Conservation (phyloP, 1,284 basidiomycete genomes). For the Meira miltonrushii region DNA sequence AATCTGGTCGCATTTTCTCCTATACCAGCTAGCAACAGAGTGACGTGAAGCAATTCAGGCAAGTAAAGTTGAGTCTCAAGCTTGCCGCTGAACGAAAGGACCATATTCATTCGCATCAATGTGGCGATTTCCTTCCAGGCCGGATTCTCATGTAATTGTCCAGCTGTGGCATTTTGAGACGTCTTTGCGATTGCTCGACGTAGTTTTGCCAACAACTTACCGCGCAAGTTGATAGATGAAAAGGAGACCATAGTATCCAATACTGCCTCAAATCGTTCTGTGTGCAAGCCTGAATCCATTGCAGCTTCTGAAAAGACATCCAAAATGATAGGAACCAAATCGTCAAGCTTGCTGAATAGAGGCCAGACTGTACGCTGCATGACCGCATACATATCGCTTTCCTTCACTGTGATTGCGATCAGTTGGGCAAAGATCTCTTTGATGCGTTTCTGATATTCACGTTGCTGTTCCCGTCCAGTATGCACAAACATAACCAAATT, state of each 20-base stretch:
- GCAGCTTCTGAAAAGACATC: conserved; percentile 46
- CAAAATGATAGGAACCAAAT: conserved; percentile 41
- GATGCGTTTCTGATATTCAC: conserved; percentile 42
- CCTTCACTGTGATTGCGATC: conserved; percentile 46
- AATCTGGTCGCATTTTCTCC: conserved; percentile 40
- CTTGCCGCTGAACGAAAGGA: conserved; percentile 43
- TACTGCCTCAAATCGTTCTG: conserved; percentile 44
- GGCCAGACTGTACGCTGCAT: conserved; percentile 48
- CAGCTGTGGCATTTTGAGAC: conserved; percentile 35
- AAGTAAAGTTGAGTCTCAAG: conserved; percentile 42
- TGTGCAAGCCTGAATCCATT: conserved; percentile 45
- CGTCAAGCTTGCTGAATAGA: conserved; percentile 44
- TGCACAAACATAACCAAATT: conserved; percentile 46
- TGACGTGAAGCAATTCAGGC: conserved; percentile 43
- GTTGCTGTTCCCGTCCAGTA: conserved; percentile 38
- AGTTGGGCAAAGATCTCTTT: conserved; percentile 45
- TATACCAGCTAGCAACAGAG: conserved; percentile 43
- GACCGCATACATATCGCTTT: conserved; percentile 45
- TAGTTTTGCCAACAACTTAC: conserved; percentile 43
- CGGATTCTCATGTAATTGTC: conserved; percentile 37
- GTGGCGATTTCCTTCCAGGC: conserved; percentile 50
- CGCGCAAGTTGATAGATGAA: conserved; percentile 43
- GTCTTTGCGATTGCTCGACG: conserved; percentile 45
- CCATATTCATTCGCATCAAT: conserved; percentile 46
- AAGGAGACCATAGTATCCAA: conserved; percentile 49